Percentiles rank a stretch among this genome's conserved stretches.
phyloP scores from a whole-genome alignment of 1,284 basidiomycete species.

The Ustilago vetiveriae region DNA sequence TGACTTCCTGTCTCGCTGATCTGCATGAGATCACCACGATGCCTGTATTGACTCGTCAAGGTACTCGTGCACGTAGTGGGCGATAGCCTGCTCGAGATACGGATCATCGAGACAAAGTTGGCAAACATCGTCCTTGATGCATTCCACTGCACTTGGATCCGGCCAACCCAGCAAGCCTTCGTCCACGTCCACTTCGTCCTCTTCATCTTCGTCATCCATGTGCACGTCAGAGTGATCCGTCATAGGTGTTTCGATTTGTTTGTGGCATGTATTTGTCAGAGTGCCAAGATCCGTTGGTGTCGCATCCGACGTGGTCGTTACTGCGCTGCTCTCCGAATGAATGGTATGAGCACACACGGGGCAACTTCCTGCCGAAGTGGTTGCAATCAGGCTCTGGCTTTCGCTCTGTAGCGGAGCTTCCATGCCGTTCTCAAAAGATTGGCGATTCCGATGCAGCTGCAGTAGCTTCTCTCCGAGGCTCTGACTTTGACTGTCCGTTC shows the following conservation, averaged over 20 bases:
- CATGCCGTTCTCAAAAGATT: too few species aligned
- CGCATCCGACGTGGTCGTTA: not conserved
- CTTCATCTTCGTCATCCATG: not conserved
- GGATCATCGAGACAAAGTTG: slow-evolving; percentile 21
- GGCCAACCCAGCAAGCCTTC: slow-evolving; percentile 26
- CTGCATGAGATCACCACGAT: too few species aligned
- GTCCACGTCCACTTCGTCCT: slow-evolving; percentile 1
- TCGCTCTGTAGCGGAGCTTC: too few species aligned
- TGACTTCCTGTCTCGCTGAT: too few species aligned
- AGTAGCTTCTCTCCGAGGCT: slow-evolving; percentile 13
- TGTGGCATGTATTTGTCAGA: not conserved
- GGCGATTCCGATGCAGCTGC: slow-evolving; percentile 10
- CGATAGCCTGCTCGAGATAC: slow-evolving; percentile 15
- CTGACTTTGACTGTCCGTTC: slow-evolving; percentile 8
- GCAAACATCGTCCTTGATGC: slow-evolving; percentile 20
- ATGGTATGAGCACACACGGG: not conserved
- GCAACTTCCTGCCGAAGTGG: not conserved
- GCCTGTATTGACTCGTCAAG: too few species aligned
- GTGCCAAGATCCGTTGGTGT: not conserved
- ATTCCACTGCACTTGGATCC: slow-evolving; percentile 20
- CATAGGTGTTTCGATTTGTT: not conserved
- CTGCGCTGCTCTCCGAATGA: not conserved
- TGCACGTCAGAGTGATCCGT: not conserved
- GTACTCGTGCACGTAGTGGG: slow-evolving; percentile 14
- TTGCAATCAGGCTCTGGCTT: not conserved